Base-by-base conservation (phyloP, 768 basidiomycete genomes). In the Gloeopeniophorella convolvens region DNA sequence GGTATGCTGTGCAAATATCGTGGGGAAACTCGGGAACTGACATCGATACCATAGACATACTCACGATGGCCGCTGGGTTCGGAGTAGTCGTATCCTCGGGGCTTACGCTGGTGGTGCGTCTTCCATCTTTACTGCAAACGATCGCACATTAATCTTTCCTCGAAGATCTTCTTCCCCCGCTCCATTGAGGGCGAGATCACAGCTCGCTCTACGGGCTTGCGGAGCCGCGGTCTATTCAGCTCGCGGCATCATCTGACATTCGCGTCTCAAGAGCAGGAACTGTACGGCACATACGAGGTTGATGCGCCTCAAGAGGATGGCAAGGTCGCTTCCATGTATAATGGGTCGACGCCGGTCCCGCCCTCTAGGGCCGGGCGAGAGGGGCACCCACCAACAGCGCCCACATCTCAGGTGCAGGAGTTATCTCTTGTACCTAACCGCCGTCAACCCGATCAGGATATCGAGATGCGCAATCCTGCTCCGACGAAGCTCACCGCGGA, bases 81-180 rank as follows among this genome's bases (percentile, higher is more conserved):
- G 50, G 57, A 5, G 24, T 57, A n/a, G 21, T 44, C 13, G 26
- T 58, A 27, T 58, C 57, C n/a, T 58, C 57, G 2, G 57, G 45
- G 3, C 26, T 58, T 18, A 58, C 57, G 5, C 50, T 58, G 36
- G 44, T 56, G 32, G 57, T 56, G 13, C 42, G 57, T 33, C 36
- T 11, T 11, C 34, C 34, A 23, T 13, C 8, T 15, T 30, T 33
- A 24, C 6, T 33, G 23, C 11, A 9, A n/a, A 15, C 15, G 16
- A 10, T 6, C n/a, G 13, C n/a, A 10, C 9, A 10, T 24, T 26
- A 39, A 36, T 13, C 16, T 21, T 0, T 15, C 18, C 20, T 7
- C 42, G 13, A 28, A 58, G 57, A 56, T 58, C 18, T 58, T 58
- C 50, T 58, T 58, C 44, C 57, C 57, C 10, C 57, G 57, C 6